Conservation (phyloP, 2,329 filamentous ascomycete genomes). For the Phoma herbarum region DNA sequence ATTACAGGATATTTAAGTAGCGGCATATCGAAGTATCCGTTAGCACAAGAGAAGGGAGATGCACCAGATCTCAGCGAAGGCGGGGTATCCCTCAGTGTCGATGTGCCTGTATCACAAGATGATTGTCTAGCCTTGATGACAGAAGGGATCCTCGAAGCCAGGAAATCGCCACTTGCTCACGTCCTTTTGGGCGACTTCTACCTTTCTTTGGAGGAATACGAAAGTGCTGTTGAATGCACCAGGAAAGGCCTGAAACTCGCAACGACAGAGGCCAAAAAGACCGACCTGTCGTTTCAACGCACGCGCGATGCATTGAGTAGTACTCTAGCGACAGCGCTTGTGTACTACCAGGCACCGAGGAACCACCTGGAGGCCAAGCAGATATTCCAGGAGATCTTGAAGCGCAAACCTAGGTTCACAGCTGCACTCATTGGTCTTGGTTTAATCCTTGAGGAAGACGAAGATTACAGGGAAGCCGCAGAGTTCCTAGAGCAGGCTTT, state of each 20-base stretch:
- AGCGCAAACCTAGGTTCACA: constrained; percentile 78
- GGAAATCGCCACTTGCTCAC: constrained; percentile 80
- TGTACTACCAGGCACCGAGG: constrained; percentile 88
- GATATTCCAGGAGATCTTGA: constrained; percentile 85
- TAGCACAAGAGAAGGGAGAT: constrained; percentile 47
- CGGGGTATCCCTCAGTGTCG: constrained; percentile 54
- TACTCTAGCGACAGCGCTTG: constrained; percentile 83
- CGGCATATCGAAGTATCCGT: constrained; percentile 81
- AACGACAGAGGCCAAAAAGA: constrained; percentile 68
- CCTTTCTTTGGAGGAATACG: constrained; percentile 82
- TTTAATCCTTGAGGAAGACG: constrained; percentile 90
- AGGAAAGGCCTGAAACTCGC: constrained; percentile 74
- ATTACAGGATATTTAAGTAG: constrained; percentile 84
- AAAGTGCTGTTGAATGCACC: constrained; percentile 80
- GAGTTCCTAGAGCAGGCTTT: constrained; percentile 82
- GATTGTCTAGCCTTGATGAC: constrained; percentile 84
- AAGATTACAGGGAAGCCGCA: constrained; percentile 83
- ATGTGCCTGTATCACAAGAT: constrained; percentile 71
- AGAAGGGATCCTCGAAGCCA: constrained; percentile 59
- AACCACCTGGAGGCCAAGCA: constrained; percentile 87
- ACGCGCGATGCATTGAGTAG: constrained; percentile 76
- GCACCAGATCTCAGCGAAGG: constrained; percentile 57
- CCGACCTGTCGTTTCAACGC: constrained; percentile 73
- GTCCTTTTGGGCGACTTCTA: constrained; percentile 86
- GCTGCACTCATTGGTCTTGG: constrained; percentile 88